A percentile compares a stretch with the other conserved stretches of the same genome.
phyloP scores from a whole-genome alignment of 768 basidiomycete species.

The Myochromella boudieri region DNA sequence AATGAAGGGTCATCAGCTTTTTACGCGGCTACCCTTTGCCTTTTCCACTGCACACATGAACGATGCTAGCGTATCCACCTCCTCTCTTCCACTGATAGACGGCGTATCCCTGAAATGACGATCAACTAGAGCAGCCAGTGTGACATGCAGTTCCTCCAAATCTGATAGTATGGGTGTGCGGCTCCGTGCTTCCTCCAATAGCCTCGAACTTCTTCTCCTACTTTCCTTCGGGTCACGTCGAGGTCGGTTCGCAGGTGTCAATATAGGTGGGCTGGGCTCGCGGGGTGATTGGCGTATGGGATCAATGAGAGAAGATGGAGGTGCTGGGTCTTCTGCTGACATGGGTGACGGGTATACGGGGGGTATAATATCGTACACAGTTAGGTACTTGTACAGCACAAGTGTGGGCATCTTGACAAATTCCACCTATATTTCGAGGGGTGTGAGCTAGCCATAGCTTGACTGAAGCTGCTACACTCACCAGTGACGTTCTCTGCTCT shows the following conservation, averaged over 20 bases:
- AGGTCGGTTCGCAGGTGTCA: conserved; percentile 70
- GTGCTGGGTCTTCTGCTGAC: conserved; percentile 65
- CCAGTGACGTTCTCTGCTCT: conserved; percentile 42
- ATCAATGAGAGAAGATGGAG: conserved; percentile 60
- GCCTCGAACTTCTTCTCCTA: conserved; percentile 69
- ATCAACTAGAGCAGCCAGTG: conserved; percentile 70
- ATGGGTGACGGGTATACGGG: conserved; percentile 69
- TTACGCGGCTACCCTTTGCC: conserved; percentile 47
- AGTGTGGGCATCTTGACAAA: conserved; percentile 68
- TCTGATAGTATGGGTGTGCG: conserved; percentile 73
- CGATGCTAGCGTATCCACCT: conserved; percentile 78
- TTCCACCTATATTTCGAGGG: conserved; percentile 54
- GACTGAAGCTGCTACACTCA: conserved; percentile 29
- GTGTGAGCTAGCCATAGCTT: conserved; percentile 1
- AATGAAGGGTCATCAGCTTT: no score
- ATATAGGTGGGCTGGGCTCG: conserved; percentile 49
- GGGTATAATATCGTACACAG: conserved; percentile 72
- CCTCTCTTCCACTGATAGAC: conserved; percentile 54
- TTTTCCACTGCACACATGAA: conserved; percentile 80
- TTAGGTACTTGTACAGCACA: conserved; percentile 70
- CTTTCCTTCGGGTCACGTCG: conserved; percentile 66
- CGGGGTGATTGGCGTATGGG: conserved; percentile 44
- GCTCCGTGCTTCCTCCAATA: conserved; percentile 54
- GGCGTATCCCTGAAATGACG: conserved; percentile 67
- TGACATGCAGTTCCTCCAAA: conserved; percentile 61